A percentile compares a stretch with the other conserved stretches of the same genome.
Evolutionary conservation across 73 alveolate genomes (phyloP).

Genomic region (Paramecium bursaria): DNA sequence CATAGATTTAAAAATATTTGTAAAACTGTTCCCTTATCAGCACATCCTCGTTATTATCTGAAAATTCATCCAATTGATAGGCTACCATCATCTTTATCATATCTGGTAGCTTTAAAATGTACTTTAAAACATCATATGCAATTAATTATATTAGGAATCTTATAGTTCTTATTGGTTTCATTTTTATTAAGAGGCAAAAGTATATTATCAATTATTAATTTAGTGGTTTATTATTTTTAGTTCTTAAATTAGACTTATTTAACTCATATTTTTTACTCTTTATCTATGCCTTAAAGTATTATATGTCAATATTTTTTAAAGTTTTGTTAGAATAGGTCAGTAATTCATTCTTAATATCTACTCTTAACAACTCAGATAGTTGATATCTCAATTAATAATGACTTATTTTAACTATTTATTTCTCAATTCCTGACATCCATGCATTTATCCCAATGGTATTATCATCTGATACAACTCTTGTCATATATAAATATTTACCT

Average conservation of each 20-base stretch:
- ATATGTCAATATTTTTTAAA: neutral
- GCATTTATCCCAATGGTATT: slow-evolving; percentile 20
- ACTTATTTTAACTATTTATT: neutral
- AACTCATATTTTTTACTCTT: neutral
- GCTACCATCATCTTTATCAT: neutral
- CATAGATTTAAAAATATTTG: neutral
- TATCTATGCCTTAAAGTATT: neutral
- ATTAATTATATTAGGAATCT: neutral
- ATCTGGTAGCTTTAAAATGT: neutral
- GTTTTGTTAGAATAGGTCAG: neutral
- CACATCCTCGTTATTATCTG: neutral
- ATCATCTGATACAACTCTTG: slow-evolving; percentile 53
- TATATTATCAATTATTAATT: slow-evolving; percentile 14
- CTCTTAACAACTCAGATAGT: neutral
- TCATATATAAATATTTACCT: neutral
- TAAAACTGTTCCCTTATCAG: neutral
- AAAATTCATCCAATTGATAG: slow-evolving; percentile 31
- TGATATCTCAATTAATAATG: slow-evolving; percentile 45
- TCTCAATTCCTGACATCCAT: slow-evolving; percentile 36
- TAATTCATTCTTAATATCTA: neutral
- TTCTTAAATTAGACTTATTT: slow-evolving; percentile 1
- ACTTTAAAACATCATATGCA: neutral
- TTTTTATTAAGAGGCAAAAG: neutral
- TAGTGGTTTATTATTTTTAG: neutral
- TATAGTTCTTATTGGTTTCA: neutral